Conservation (phyloP, 2,329 filamentous ascomycete genomes). For the Aureobasidium sp. region DNA sequence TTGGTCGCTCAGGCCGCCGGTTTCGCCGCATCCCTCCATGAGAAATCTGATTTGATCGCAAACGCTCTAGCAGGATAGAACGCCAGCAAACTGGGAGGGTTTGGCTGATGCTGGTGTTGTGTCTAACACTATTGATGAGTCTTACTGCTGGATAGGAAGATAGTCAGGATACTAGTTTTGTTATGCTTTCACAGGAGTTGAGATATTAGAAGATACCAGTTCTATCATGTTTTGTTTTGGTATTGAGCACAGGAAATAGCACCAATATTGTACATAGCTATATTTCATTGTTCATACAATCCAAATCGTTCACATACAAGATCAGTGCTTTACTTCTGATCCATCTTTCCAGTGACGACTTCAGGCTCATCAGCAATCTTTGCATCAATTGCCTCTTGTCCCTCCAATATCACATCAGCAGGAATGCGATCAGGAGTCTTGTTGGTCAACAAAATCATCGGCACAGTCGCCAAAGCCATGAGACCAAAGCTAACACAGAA, state of each 20-base stretch:
- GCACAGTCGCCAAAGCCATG: slow-evolving; percentile 23
- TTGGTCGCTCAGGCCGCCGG: too few species aligned
- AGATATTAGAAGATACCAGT: too few species aligned
- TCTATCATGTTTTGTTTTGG: not conserved
- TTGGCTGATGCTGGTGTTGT: slow-evolving; percentile 12
- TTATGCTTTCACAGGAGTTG: not conserved
- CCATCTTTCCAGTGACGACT: not conserved
- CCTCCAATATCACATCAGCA: slow-evolving; percentile 16
- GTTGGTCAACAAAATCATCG: slow-evolving; percentile 26
- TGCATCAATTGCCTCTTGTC: not conserved
- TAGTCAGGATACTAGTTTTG: not conserved
- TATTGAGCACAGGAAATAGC: not conserved
- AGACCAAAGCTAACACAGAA: slow-evolving; percentile 25
- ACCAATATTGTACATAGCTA: not conserved
- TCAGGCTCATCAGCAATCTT: slow-evolving; percentile 2
- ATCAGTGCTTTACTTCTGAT: too few species aligned
- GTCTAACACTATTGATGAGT: slow-evolving; percentile 1
- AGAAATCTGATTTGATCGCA: too few species aligned
- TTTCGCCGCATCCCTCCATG: too few species aligned
- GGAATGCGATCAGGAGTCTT: slow-evolving; percentile 25
- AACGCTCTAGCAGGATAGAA: too few species aligned
- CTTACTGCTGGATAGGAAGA: slow-evolving; percentile 2
- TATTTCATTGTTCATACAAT: too few species aligned
- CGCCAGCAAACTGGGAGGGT: too few species aligned
- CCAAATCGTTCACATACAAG: too few species aligned